Conservation (phyloP, 2,329 filamentous ascomycete species). For the Fusarium chaquense region DNA sequence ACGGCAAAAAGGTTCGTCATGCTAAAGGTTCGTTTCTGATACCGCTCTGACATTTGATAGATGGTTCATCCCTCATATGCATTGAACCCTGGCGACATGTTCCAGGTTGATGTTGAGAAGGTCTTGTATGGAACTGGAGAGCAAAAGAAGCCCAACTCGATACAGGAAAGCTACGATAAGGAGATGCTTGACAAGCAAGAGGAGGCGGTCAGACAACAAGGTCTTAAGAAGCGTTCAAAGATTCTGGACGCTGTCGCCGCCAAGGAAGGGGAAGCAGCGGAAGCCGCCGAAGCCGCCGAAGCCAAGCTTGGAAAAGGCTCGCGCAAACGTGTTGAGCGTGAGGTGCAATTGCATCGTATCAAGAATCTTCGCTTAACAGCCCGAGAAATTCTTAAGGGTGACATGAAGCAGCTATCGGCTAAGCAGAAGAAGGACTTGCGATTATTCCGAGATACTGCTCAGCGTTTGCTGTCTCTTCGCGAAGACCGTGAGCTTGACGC, state of each 20-base stretch:
- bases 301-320: constrained; percentile 31
- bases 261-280: constrained; percentile 42
- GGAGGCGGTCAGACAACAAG: constrained; percentile 42
- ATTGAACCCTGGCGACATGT: constrained; percentile 97
- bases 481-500: constrained; percentile 49
- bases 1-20: constrained; percentile 88
- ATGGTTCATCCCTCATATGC: constrained; percentile 94
- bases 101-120: constrained; percentile 90
- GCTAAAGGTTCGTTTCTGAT: background rate
- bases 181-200: constrained; percentile 42
- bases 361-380: constrained; percentile 50
- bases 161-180: constrained; percentile 44
- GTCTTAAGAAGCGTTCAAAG: constrained; percentile 37
- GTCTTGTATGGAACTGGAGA: constrained; percentile 90
- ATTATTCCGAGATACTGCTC: constrained; percentile 74
- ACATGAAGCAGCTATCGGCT: constrained; percentile 67
- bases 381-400: constrained; percentile 55
- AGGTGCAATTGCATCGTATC: constrained; percentile 43
- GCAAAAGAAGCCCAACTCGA: constrained; percentile 64
- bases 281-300: constrained; percentile 33
- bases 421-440: constrained; percentile 83
- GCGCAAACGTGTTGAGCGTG: constrained; percentile 42
- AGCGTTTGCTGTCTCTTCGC: constrained; percentile 66
- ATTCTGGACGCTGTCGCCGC: constrained; percentile 31
- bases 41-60: constrained; percentile 58